These are phyloP conservation scores for Fusarium odoratissimum DNA, from an alignment of 2,329 filamentous ascomycete species.

Conservation along the genomic window DNA sequence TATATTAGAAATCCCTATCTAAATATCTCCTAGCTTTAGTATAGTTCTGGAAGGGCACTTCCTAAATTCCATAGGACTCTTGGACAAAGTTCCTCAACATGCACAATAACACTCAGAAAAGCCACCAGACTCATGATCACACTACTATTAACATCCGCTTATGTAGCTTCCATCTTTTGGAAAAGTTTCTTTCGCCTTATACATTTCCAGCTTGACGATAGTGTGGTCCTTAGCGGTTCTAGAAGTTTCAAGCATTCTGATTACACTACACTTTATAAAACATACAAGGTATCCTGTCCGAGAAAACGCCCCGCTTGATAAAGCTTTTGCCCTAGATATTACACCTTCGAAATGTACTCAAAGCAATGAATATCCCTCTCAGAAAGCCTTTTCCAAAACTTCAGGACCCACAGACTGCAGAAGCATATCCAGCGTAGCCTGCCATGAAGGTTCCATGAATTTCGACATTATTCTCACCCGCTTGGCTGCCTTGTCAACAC, in stretches of 20 bases:
- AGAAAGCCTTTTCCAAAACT: neutral
- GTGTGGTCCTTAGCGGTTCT: too few species aligned
- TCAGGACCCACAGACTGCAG: neutral
- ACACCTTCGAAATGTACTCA: neutral
- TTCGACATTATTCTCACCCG: neutral
- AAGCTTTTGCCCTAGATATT: neutral
- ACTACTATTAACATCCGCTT: too few species aligned
- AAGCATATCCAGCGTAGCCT: neutral
- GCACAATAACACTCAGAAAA: too few species aligned
- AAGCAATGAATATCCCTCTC: neutral
- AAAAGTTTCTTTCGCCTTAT: rapidly evolving
- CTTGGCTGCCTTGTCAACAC: neutral
- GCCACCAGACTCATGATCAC: too few species aligned
- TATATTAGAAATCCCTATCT: neutral
- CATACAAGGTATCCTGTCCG: neutral
- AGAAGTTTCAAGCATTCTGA: neutral
- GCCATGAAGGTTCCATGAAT: constrained; percentile 1
- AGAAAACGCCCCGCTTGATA: neutral
- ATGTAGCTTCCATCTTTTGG: too few species aligned
- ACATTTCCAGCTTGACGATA: neutral
- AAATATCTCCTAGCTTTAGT: neutral
- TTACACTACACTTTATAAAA: neutral
- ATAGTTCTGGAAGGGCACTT: neutral
- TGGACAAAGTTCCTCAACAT: rapidly evolving
- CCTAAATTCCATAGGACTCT: rapidly evolving